Conservation (phyloP, 176 grass and related monocot genomes). For the Phyllostachys edulis region DNA sequence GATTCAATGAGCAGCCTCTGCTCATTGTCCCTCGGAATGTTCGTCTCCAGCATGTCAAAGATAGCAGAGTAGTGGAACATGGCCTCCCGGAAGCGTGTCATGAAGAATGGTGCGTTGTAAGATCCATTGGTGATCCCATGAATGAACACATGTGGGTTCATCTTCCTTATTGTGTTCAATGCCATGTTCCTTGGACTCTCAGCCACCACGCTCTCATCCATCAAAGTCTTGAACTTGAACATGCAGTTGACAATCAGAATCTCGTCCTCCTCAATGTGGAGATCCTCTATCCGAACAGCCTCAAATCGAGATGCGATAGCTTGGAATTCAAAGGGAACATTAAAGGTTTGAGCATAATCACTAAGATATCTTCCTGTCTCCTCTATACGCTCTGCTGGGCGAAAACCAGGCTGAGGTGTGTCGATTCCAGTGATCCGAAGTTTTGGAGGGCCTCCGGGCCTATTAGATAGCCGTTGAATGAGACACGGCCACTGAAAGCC, state of each 20-base stretch:
- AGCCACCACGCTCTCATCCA: constrained; percentile 78
- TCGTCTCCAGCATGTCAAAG: constrained; percentile 86
- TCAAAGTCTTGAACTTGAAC: constrained; percentile 68
- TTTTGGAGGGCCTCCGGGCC: constrained; percentile 52
- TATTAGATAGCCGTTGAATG: constrained; percentile 66
- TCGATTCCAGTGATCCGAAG: constrained; percentile 92
- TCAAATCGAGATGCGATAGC: constrained; percentile 73
- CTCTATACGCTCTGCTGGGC: constrained; percentile 68
- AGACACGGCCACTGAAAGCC: constrained; percentile 97
- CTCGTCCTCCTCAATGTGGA: constrained; percentile 74
- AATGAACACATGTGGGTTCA: constrained; percentile 83
- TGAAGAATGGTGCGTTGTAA: constrained; percentile 82
- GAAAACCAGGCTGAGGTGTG: constrained; percentile 72
- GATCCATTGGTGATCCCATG: constrained; percentile 74
- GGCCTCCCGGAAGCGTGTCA: constrained; percentile 89
- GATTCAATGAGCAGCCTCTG: constrained; percentile 74
- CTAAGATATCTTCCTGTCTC: constrained; percentile 74
- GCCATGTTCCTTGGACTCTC: constrained; percentile 80
- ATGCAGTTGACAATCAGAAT: constrained; percentile 78
- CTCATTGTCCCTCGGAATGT: constrained; percentile 65
- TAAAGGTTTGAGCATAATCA: constrained; percentile 76
- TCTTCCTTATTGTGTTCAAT: constrained; percentile 81
- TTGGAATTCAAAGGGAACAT: constrained; percentile 71
- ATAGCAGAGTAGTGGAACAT: constrained; percentile 75
- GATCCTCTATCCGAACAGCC: constrained; percentile 63